A percentile compares a stretch with the other conserved stretches of the same genome.
Evolutionary conservation across 169 alveolate species (phyloP).

Genomic region (Cystoisospora suis): DNA sequence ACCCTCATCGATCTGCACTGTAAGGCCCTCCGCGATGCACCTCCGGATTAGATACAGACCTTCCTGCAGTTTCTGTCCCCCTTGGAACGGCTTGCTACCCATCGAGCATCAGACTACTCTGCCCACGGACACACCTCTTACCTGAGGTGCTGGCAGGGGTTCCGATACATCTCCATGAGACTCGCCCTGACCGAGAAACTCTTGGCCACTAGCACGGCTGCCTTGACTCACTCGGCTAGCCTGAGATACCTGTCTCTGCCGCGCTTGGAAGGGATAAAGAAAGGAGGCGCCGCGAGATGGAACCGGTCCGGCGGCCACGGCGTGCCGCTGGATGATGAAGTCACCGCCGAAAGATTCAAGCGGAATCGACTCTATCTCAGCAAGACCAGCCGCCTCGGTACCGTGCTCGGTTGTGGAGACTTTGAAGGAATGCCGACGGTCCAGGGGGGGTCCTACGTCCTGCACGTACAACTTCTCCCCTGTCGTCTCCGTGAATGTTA

Average conservation of each 20-base stretch:
- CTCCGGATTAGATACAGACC: too few relatives aligned
- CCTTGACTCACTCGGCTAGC: too few relatives aligned
- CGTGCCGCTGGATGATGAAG: constrained; percentile 9
- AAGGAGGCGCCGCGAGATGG: constrained; percentile 5
- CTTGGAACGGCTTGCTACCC: too few relatives aligned
- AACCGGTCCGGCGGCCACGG: not conserved
- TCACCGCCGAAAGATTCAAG: constrained; percentile 40
- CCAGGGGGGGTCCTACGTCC: not conserved
- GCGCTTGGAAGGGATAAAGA: not conserved
- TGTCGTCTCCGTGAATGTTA: not conserved
- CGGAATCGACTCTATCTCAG: constrained; percentile 1
- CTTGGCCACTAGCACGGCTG: too few relatives aligned
- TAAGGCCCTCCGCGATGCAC: too few relatives aligned
- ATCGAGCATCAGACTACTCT: too few relatives aligned
- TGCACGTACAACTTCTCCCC: constrained; percentile 12
- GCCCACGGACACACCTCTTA: too few relatives aligned
- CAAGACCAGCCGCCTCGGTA: not conserved
- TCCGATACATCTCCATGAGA: too few relatives aligned
- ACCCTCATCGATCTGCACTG: too few relatives aligned
- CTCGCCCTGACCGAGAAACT: too few relatives aligned
- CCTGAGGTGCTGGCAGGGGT: too few relatives aligned
- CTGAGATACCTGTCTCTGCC: not conserved
- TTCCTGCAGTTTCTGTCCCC: too few relatives aligned
- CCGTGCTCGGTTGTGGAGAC: not conserved
- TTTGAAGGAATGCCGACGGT: constrained; percentile 1